Percentiles rank a stretch among this genome's conserved stretches.
phyloP scores from a whole-genome alignment of 2,329 filamentous ascomycete species.

The Samsoniella hepiali region DNA sequence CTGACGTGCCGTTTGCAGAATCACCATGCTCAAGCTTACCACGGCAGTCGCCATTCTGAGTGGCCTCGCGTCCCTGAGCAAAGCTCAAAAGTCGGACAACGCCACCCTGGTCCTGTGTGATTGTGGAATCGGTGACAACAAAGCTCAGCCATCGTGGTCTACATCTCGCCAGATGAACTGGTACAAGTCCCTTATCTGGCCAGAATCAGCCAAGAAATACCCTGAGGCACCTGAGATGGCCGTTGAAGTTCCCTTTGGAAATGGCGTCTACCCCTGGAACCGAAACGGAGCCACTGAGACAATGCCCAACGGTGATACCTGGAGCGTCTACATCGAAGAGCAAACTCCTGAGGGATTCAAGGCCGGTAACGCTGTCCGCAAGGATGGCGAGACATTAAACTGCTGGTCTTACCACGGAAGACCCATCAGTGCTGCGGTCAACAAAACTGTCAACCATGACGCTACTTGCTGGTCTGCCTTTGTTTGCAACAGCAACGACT shows the following conservation, averaged over 20 bases:
- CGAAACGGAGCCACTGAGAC: constrained; percentile 36
- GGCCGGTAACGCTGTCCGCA: constrained; percentile 39
- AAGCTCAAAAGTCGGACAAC: constrained; percentile 29
- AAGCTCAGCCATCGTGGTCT: constrained; percentile 38
- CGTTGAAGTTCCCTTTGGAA: constrained; percentile 37
- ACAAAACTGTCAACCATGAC: constrained; percentile 37
- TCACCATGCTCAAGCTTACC: constrained; percentile 23
- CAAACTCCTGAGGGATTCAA: constrained; percentile 39
- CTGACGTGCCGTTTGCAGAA: neutral
- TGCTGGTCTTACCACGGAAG: constrained; percentile 43
- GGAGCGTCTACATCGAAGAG: constrained; percentile 42
- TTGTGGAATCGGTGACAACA: constrained; percentile 42
- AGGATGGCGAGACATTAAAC: constrained; percentile 37
- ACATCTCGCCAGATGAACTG: constrained; percentile 45
- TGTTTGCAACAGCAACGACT: constrained; percentile 38
- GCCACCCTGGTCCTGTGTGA: constrained; percentile 41
- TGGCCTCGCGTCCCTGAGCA: constrained; percentile 17
- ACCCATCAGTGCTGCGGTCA: constrained; percentile 37
- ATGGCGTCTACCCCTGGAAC: constrained; percentile 40
- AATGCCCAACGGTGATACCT: constrained; percentile 38
- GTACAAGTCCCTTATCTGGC: constrained; percentile 40
- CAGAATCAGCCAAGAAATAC: constrained; percentile 32
- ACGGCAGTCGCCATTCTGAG: constrained; percentile 10
- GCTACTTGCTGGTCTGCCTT: constrained; percentile 41
- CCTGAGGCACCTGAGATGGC: constrained; percentile 38